These are phyloP conservation scores for Petunia axillaris DNA, from an alignment of 257 asterid genomes.

Conservation along the genomic window DNA sequence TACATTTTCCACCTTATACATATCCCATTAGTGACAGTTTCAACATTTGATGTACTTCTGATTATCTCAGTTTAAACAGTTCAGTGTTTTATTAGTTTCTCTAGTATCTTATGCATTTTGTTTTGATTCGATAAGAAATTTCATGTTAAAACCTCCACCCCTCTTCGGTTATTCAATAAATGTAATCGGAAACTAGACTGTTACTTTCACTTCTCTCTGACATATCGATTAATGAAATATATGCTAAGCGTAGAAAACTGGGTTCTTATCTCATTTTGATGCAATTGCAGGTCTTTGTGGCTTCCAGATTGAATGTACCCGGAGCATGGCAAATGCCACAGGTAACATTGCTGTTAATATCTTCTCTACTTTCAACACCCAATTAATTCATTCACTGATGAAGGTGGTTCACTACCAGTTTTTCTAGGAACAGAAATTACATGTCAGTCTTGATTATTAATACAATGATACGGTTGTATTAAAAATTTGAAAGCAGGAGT, in stretches of 20 bases:
- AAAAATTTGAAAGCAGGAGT: background rate
- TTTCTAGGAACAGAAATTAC: background rate
- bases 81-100: background rate
- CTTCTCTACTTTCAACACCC: background rate
- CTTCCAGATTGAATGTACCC: constrained; percentile 93
- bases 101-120: background rate
- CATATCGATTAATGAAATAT: background rate
- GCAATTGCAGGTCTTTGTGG: constrained; percentile 84
- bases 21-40: background rate
- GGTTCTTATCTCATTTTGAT: background rate
- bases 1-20: background rate
- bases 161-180: background rate
- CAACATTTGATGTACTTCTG: background rate
- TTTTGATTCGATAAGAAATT: constrained; percentile 8
- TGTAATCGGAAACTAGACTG: background rate
- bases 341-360: constrained; percentile 44
- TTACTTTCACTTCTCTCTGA: background rate
- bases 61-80: background rate
- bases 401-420: background rate
- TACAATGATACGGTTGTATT: background rate
- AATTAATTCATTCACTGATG: background rate
- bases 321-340: constrained; percentile 99
- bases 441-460: background rate
- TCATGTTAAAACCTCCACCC: background rate
- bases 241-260: background rate